Base-by-base conservation (phyloP, 257 asterid genomes). In the Rhazya stricta region DNA sequence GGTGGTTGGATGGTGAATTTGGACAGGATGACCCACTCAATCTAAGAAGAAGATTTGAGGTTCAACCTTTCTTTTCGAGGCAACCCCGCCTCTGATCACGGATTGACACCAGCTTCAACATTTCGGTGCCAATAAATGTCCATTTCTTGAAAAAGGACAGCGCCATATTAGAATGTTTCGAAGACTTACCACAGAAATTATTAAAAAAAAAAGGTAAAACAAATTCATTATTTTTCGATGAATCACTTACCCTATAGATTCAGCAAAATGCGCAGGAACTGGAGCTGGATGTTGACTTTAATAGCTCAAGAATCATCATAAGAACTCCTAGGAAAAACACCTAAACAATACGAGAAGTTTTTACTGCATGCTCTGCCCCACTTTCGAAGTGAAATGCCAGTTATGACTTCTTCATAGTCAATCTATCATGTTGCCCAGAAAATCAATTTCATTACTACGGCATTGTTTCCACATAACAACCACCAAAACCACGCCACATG, bases 11-110 rank as follows among this genome's bases (percentile, higher is more conserved):
- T 4, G 4, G 69, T 19, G 69, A 67, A 67, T 9, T 39, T 32
- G 45, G 56, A 42, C 37, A 67, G 3, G 1, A 21, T n/a, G 74
- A 30, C 41, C 73, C 73, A 69, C 41, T 29, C 39, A 27, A 69
- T 69, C 74, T 13, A 27, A 15, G 41, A 69, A 45, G 58, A 45
- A 43, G 58, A 48, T 67, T 69, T 69, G 13, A 25, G 46, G 42
- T 45, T 7, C 19, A 43, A 48, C 27, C n/a, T 10, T 45, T 45
- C 29, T 1, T 69, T 69, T 30, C 27, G 41, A 69, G 21, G 36
- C 39, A 69, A 45, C 37, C 46, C 39, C 74, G 74, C 74, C 74
- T 69, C 58, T 69, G 42, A 69, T 69, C 74, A 69, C 74, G 74
- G 42, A 41, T 41, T 6, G 42, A 29, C 74, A 3, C 6, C 2